Base-by-base conservation (phyloP, 1,139 yeast genomes). In the Dujonia santamariae region DNA sequence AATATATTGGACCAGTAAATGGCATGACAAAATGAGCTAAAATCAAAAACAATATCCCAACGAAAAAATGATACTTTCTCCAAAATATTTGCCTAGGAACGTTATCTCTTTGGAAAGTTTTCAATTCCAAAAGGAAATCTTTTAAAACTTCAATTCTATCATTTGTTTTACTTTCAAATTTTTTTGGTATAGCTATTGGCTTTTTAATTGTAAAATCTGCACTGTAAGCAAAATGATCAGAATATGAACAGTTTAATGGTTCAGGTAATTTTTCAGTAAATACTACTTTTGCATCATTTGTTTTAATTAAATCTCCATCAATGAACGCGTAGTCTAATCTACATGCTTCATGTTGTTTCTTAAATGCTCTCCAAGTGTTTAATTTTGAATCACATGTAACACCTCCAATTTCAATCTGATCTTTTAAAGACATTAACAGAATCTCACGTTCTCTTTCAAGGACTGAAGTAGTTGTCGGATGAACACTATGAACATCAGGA, bases 201-300 rank as follows among this genome's bases (percentile, higher is more conserved):
- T 20, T 4, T 13, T 30, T n/a, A 12, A 33, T 18, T 14, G 14
- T 32, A 26, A 81, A 54, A 13, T 77, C 75, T 13, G 86, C 80
- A 21, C 77, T 65, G 49, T 88, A 85, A 0, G 92, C 99, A 67
- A 94, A 92, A 63, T 92, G 98, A 54, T 92, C 99, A 0, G 96
- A 87, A 45, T 76, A 82, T 4, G 95, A 84, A 45, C 71, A 65
- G 6, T 85, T 81, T 11, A 76, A 59, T 2, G 67, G 67, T 1
- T 63, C 63, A 0, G 85, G 81, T 9, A 86, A 63, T 15, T 55
- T 51, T 31, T 86, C 96, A 0, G 87, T 80, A 52, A 90, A 88
- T 22, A 72, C 70, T 2, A 88, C 96, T 8, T 69, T 57, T 0
- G 94, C 88, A 15, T 67, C 69, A 1, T 71, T 44, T 0, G 88